Conservation (phyloP, 495 filamentous ascomycete species). For the Aspergillus leporis region DNA sequence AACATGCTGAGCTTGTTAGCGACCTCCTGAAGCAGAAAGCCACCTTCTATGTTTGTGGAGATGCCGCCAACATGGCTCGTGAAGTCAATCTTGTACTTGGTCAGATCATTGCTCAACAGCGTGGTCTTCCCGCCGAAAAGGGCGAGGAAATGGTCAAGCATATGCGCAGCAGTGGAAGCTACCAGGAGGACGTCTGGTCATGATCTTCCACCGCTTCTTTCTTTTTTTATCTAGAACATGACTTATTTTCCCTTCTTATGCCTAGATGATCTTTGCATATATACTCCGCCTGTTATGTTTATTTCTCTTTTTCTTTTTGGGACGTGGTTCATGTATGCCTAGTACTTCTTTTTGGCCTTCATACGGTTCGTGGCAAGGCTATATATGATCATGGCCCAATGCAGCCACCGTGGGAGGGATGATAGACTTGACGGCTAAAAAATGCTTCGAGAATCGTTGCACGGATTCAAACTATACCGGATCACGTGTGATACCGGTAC, state of each 20-base stretch:
- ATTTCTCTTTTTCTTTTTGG: constrained; percentile 20
- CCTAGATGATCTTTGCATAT: constrained; percentile 39
- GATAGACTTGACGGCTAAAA: constrained; percentile 4
- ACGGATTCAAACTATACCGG: not conserved
- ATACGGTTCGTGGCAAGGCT: not conserved
- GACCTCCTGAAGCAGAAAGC: constrained; percentile 84
- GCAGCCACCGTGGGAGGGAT: not conserved
- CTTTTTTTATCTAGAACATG: constrained; percentile 26
- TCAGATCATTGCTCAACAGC: constrained; percentile 80
- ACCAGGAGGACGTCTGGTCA: constrained; percentile 97
- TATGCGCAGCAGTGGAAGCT: constrained; percentile 90
- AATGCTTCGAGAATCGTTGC: not conserved
- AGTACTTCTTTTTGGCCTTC: constrained; percentile 20
- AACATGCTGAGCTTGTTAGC: constrained; percentile 81
- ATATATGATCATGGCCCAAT: not conserved
- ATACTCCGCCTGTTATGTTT: constrained; percentile 31
- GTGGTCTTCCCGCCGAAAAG: constrained; percentile 77
- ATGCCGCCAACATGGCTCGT: constrained; percentile 96
- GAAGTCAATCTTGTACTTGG: constrained; percentile 87
- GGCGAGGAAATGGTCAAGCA: constrained; percentile 95
- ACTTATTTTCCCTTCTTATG: constrained; percentile 21
- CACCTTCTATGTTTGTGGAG: constrained; percentile 98
- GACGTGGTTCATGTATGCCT: constrained; percentile 33
- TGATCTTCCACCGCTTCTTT: constrained; percentile 42
- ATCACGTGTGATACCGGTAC: not conserved